Base-by-base conservation (phyloP, 2,329 filamentous ascomycete species). In the Pseudogymnoascus sp. region DNA sequence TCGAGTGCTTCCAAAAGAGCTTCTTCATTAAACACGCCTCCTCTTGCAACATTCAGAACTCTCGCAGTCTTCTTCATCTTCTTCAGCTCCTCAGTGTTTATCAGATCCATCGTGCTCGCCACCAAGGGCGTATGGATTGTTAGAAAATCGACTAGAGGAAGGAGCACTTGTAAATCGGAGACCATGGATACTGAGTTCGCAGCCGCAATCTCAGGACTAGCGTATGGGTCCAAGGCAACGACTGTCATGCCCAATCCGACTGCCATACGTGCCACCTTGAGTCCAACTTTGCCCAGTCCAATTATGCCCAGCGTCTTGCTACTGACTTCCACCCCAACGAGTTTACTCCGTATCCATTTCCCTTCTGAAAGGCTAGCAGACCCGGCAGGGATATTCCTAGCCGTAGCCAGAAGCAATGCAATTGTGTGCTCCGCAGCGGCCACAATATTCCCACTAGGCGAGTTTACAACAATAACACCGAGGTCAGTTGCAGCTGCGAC, bases 41-140 rank as follows among this genome's bases (percentile, higher is more conserved):
- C 90, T 33, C 90, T 79, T 1, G 90, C 90, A 0, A 93, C 89
- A 65, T 94, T 94, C 61, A 94, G 79, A 5, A 93, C 85, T 3
- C 88, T 81, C 0, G 89, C 86, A 7, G 87, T 87, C 16, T 78
- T 79, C 71, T 90, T 92, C 89, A 94, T 93, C 7, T 78, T 79
- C 22, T 78, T 77, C 7, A 93, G 75, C 72, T 93, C 88, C 0
- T 78, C 74, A 49, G 83, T 83, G 1, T 86, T 83, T 22, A 94
- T 84, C 74, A 94, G 82, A 62, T 90, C 88, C 63, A 87, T 80
- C 0, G 90, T 94, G 5, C 86, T 89, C 5, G 89, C 89, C 63
- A 92, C 83, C 62, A 94, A 78, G 0, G 91, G 91, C 0, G 89
- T 93, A 70, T 94, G 90, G 8, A 93, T 86, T 0, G 90, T 92